phyloP scores from a whole-genome alignment of 2,329 filamentous ascomycete genomes.

The Aschersonia sp. region DNA sequence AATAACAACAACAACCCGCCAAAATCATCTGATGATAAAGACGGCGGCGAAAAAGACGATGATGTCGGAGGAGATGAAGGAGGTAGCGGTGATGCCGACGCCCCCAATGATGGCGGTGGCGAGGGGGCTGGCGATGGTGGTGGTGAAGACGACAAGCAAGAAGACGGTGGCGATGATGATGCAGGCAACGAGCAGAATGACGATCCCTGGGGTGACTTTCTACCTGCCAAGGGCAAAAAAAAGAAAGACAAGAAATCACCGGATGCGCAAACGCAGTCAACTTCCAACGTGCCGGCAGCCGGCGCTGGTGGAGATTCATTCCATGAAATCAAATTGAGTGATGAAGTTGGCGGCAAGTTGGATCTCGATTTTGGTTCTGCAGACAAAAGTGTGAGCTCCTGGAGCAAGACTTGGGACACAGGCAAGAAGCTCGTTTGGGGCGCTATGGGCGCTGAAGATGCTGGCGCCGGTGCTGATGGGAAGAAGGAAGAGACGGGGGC shows the following conservation, averaged over 20 bases:
- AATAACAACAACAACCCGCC: constrained; percentile 2
- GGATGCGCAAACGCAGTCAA: constrained; percentile 11
- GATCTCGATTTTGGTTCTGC: constrained; percentile 39
- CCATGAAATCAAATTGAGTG: constrained; percentile 51
- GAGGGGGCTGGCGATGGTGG: constrained; percentile 2
- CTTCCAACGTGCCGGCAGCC: constrained; percentile 13
- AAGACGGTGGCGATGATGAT: neutral
- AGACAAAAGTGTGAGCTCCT: constrained; percentile 36
- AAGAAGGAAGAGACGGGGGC: constrained; percentile 25
- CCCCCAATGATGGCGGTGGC: constrained; percentile 2
- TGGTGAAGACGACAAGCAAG: constrained; percentile 1
- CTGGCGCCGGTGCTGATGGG: constrained; percentile 18
- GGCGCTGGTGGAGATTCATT: constrained; percentile 38
- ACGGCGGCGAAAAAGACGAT: constrained; percentile 2
- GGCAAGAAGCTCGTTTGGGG: constrained; percentile 30
- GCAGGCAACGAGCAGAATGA: constrained; percentile 4
- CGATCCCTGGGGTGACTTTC: constrained; percentile 15
- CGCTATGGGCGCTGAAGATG: constrained; percentile 11
- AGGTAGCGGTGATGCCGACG: neutral
- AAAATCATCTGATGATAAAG: constrained; percentile 1
- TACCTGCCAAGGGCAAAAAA: constrained; percentile 21
- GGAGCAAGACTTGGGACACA: constrained; percentile 45
- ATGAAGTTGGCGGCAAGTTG: constrained; percentile 41
- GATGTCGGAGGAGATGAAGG: constrained; percentile 4
- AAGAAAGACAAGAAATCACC: constrained; percentile 19